Conservation (phyloP, 257 asterid genomes). For the Nicotiana tomentosiformis region DNA sequence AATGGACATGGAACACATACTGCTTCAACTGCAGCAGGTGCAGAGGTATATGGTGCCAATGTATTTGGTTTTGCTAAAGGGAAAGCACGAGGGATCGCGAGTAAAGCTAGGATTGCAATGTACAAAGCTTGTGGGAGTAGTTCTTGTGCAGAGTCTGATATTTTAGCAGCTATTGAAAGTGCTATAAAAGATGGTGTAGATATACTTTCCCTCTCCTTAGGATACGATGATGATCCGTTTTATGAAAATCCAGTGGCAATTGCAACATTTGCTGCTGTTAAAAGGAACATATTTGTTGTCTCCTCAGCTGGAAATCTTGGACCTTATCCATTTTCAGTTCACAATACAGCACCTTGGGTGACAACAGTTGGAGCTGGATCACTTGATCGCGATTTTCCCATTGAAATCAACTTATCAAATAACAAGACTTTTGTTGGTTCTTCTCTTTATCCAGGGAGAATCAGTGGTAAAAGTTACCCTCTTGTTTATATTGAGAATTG, state of each 20-base stretch:
- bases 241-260: slow-evolving; percentile 6
- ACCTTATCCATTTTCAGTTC: not conserved
- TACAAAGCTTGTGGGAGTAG: not conserved
- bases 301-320: slow-evolving; percentile 10
- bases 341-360: slow-evolving; percentile 10
- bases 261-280: slow-evolving; percentile 1
- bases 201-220: not conserved
- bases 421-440: not conserved
- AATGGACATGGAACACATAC: slow-evolving; percentile 11
- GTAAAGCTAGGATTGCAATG: slow-evolving; percentile 7
- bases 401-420: not conserved
- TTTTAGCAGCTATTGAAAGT: slow-evolving; percentile 3
- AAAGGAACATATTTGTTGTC: slow-evolving; percentile 2
- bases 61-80: slow-evolving; percentile 8
- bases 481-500: slow-evolving; percentile 3
- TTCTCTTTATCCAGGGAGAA: not conserved
- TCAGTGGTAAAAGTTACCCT: not conserved
- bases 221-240: not conserved
- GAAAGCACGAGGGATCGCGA: slow-evolving; percentile 10
- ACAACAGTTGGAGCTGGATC: slow-evolving; percentile 14
- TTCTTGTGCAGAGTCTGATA: not conserved
- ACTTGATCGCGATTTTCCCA: slow-evolving; percentile 1
- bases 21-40: slow-evolving; percentile 9
- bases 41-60: not conserved
- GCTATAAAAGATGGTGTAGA: slow-evolving; percentile 15